Percentiles rank a stretch among this genome's conserved stretches.
Conservation (phyloP, 148 eudicot genomes). For the Chenopodium quinoa region DNA sequence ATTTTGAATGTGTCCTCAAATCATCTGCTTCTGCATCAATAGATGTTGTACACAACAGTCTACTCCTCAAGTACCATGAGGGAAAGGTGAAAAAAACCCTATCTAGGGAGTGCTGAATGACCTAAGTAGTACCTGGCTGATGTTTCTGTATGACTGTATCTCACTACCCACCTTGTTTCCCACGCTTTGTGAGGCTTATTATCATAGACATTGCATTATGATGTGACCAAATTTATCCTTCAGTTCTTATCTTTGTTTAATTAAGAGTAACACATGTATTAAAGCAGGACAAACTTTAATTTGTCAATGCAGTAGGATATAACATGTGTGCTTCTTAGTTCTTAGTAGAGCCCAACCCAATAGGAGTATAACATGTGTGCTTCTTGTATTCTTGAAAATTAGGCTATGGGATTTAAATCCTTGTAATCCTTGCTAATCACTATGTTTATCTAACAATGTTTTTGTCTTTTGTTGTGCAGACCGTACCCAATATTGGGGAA, state of each 20-base stretch:
- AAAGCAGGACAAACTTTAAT: background rate
- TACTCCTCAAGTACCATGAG: background rate
- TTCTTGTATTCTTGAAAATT: background rate
- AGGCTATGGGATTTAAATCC: background rate
- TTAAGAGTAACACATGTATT: background rate
- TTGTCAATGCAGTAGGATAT: background rate
- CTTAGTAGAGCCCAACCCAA: background rate
- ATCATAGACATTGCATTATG: background rate
- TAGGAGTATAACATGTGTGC: too few species aligned
- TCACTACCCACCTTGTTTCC: too few species aligned
- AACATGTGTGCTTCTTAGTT: background rate
- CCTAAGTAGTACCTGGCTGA: background rate
- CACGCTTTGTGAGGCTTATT: too few species aligned
- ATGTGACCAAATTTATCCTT: background rate
- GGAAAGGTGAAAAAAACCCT: too few species aligned
- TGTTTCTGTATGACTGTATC: background rate
- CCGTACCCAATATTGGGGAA: constrained; percentile 74
- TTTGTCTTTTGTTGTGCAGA: constrained; percentile 38
- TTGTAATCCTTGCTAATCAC: background rate
- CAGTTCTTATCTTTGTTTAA: background rate
- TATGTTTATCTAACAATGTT: background rate
- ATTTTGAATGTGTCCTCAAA: background rate
- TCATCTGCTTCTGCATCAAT: background rate
- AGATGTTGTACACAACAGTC: background rate
- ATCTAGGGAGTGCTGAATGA: background rate